Conservation (phyloP, 2,329 filamentous ascomycete genomes). For the Trichoderma koningiopsis region DNA sequence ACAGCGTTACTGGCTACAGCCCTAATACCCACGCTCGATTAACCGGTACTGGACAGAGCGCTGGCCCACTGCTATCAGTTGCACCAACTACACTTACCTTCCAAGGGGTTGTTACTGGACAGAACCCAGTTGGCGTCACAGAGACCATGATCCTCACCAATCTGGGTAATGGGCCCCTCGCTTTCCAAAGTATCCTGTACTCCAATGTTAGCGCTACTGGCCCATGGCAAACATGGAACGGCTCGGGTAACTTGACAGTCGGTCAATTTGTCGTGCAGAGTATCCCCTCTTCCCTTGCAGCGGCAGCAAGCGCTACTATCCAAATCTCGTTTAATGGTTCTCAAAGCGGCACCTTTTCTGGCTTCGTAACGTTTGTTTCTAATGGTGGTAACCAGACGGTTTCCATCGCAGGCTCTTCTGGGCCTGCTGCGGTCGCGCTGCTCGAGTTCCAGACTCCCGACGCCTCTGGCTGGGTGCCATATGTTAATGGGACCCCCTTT, state of each 20-base stretch:
- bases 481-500: constrained; percentile 48
- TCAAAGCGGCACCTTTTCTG: constrained; percentile 49
- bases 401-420: constrained; percentile 52
- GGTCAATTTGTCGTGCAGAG: constrained; percentile 53
- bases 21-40: constrained; percentile 50
- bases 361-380: constrained; percentile 51
- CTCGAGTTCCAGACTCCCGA: constrained; percentile 59
- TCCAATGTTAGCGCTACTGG: constrained; percentile 48
- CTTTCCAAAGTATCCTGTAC: constrained; percentile 48
- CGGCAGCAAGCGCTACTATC: constrained; percentile 44
- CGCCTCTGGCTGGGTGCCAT: constrained; percentile 53
- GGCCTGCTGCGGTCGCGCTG: constrained; percentile 50
- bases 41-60: constrained; percentile 52
- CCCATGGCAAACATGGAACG: constrained; percentile 46
- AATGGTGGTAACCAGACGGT: constrained; percentile 53
- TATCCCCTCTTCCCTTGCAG: constrained; percentile 48
- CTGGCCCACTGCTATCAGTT: constrained; percentile 48
- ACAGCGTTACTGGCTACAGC: constrained; percentile 49
- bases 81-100: constrained; percentile 54
- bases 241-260: constrained; percentile 41
- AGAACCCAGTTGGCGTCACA: constrained; percentile 40
- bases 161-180: constrained; percentile 49
- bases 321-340: constrained; percentile 52
- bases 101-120: constrained; percentile 50
- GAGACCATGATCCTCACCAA: constrained; percentile 54